Evolutionary conservation across 2,329 filamentous ascomycete species (phyloP), one percentile per base, ranked within the genome.

Genomic region (Pseudogymnoascus destructans): DNA sequence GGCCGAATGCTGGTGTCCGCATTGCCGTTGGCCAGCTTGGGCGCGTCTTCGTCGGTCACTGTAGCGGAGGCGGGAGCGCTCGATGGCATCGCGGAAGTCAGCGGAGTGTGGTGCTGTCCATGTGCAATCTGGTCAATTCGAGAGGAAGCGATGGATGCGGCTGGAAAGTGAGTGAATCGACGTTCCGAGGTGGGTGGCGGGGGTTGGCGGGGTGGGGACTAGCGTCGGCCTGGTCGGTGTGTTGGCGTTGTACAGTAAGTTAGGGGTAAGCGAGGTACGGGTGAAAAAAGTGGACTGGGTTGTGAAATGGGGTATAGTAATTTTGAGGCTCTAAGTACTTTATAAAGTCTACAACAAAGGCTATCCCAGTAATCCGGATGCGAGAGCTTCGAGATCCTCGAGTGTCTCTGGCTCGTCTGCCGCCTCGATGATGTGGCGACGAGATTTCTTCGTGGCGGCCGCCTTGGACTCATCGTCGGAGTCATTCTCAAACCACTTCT

Each of bases 401-500:
- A 92, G 73, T 40, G 86, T 91, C 72, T 90, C 85, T 10, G 86
- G 87, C 73, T 89, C 84, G 57, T 83, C 78, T 11, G 77, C 77
- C 65, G 81, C 76, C 72, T 80, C 79, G 66, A 85, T 77, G 52
- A 82, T 77, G 66, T 75, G 77, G 68, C 77, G 73, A 23, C 35
- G 30, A 36, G 54, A 35, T 35, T 56, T 35, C 54, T 56, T 56
- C 58, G 74, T 73, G 67, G 72, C 74, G 64, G 71, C 73, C 64
- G 68, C 70, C 65, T 70, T 70, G 56, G 64, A 69, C 57, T 74
- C 73, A 55, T 73, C 71, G 58, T 77, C 78, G 1, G 78, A 79
- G 60, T 84, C 83, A 60, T 84, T 79, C 70, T 89, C 77, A 73
- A 89, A 89, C 85, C 85, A 89, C 72, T 89, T 89, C 80, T 86